These are phyloP conservation scores for Jacaranda copaia DNA, from an alignment of 257 asterid species.

Conservation along the genomic window DNA sequence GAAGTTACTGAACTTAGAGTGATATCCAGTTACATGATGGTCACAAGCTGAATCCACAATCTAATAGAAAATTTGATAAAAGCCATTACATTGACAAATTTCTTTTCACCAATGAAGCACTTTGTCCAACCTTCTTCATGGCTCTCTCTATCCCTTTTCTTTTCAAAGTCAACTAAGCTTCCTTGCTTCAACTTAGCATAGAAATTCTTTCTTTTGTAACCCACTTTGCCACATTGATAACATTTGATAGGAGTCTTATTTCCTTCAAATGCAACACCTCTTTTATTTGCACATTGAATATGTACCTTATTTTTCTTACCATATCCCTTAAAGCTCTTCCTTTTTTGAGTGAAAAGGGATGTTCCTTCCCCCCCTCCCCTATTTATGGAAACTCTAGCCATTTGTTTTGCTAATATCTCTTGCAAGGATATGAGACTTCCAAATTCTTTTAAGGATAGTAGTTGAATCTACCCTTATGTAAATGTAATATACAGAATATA, in stretches of 20 bases:
- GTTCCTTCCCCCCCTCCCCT: not conserved
- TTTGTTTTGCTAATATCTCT: not conserved
- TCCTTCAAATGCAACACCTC: not conserved
- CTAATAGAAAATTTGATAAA: not conserved
- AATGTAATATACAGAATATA: slow-evolving; percentile 1
- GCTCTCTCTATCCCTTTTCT: not conserved
- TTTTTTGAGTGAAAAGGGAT: not conserved
- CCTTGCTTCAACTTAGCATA: not conserved
- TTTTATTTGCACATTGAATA: not conserved
- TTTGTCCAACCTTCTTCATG: not conserved
- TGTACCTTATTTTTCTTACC: not conserved
- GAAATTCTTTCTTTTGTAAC: not conserved
- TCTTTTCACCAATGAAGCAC: not conserved
- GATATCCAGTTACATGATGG: not conserved
- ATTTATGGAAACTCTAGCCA: not conserved
- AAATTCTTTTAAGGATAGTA: slow-evolving; percentile 20
- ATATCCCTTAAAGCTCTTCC: not conserved
- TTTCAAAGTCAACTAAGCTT: not conserved
- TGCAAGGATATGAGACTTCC: not conserved
- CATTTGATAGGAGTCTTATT: not conserved
- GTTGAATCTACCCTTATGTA: slow-evolving; percentile 23
- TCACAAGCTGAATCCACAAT: not conserved
- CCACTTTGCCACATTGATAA: not conserved
- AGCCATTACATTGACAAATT: not conserved
- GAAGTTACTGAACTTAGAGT: not conserved